phyloP scores from a whole-genome alignment of 2,329 filamentous ascomycete genomes.

The Diplocarpon rosae region DNA sequence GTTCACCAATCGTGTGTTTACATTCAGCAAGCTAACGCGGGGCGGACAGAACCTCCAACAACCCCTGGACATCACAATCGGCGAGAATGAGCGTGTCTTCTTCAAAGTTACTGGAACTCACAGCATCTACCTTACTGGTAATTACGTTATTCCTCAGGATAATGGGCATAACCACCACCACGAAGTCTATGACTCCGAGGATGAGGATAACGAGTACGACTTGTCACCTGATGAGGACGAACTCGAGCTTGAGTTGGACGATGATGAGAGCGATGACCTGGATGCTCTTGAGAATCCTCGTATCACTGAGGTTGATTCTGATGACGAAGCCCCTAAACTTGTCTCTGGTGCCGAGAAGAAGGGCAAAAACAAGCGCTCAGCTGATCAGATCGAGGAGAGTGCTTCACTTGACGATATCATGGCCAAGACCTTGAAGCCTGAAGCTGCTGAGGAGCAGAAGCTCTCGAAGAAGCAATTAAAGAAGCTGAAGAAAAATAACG shows the following conservation, averaged over 20 bases:
- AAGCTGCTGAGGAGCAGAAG: constrained; percentile 54
- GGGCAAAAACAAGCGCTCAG: constrained; percentile 90
- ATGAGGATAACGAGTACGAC: constrained; percentile 65
- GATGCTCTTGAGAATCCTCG: constrained; percentile 70
- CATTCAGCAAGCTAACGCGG: constrained; percentile 22
- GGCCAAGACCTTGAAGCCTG: constrained; percentile 53
- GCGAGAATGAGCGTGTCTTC: constrained; percentile 80
- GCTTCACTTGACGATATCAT: constrained; percentile 77
- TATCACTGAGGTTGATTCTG: constrained; percentile 71
- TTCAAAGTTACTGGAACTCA: constrained; percentile 88
- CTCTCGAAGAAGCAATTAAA: constrained; percentile 94
- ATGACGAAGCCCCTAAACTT: constrained; percentile 61
- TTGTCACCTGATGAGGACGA: constrained; percentile 71
- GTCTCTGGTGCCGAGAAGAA: constrained; percentile 37
- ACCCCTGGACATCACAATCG: constrained; percentile 82
- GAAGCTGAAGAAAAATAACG: constrained; percentile 98
- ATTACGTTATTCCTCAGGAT: constrained; percentile 72
- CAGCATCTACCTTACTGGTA: constrained; percentile 85
- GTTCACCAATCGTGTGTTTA: constrained; percentile 21
- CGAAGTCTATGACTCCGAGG: constrained; percentile 49
- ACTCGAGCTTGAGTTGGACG: constrained; percentile 44
- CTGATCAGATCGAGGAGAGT: constrained; percentile 53
- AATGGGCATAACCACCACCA: constrained; percentile 43
- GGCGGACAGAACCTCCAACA: constrained; percentile 76
- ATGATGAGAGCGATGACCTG: constrained; percentile 63